These are phyloP conservation scores for Ogataea kodamae DNA, from an alignment of 805 yeast species.

Conservation along the genomic window DNA sequence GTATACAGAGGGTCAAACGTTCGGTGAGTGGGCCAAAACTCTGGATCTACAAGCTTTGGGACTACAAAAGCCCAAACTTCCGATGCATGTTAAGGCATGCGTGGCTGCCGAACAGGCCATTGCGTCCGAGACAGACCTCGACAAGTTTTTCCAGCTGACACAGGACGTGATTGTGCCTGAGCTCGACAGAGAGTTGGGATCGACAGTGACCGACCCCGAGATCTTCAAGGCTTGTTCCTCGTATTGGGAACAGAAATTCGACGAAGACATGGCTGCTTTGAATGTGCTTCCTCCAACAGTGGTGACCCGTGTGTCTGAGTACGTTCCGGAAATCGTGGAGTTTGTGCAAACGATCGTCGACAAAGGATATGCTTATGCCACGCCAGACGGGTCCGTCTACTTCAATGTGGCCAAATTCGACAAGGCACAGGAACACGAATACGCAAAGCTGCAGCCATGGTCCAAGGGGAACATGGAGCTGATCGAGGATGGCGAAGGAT, in stretches of 20 bases:
- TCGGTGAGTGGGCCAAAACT: constrained; percentile 47
- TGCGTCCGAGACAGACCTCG: constrained; percentile 22
- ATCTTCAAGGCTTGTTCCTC: constrained; percentile 80
- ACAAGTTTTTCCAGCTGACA: constrained; percentile 45
- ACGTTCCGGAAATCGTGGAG: constrained; percentile 84
- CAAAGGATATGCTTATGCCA: constrained; percentile 81
- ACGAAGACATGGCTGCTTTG: constrained; percentile 78
- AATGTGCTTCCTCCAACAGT: constrained; percentile 83
- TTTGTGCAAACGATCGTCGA: constrained; percentile 72
- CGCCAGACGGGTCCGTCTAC: constrained; percentile 91
- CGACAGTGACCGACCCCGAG: constrained; percentile 77
- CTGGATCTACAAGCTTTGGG: constrained; percentile 52
- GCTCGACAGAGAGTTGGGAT: constrained; percentile 70
- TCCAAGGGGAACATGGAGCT: constrained; percentile 84
- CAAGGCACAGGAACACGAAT: constrained; percentile 62
- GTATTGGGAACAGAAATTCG: constrained; percentile 82
- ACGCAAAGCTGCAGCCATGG: constrained; percentile 98
- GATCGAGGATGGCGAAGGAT: constrained; percentile 94
- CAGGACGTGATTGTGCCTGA: constrained; percentile 74
- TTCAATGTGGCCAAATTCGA: constrained; percentile 88
- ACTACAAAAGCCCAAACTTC: constrained; percentile 70
- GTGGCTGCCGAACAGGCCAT: constrained; percentile 48
- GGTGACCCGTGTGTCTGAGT: constrained; percentile 93
- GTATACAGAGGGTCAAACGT: constrained; percentile 35
- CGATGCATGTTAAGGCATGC: constrained; percentile 76